Evolutionary conservation across 371 early-diverging fungal genomes (phyloP), one percentile per base, ranked within the genome.

Genomic region (Circinella umbellata): DNA sequence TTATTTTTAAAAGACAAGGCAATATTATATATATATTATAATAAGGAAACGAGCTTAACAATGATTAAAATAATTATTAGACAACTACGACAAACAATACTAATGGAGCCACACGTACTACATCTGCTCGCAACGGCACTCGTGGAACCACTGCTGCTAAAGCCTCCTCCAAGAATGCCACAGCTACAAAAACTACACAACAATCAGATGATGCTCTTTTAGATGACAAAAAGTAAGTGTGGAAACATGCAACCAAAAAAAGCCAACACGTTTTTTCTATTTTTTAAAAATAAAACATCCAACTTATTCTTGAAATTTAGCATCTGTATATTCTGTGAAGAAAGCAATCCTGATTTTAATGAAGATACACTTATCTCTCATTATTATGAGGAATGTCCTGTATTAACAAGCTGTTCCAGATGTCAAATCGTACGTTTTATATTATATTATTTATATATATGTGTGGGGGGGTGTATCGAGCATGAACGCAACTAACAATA

Each of bases 301-400:
- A 27, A 20, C 11, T 54, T 8, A 54, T 54, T 20, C 8, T n/a
- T 54, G 17, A 8, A n/a, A 15, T 9, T 46, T n/a, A 81, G 76
- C 36, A 53, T 72, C 17, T 95, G 95, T 75, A 90, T 94, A 15
- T 95, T 95, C 66, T 95, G 95, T 73, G 92, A 91, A 42, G 90
- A 92, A 73, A 76, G 77, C 9, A 88, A 87, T 65, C 81, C 80
- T 13, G 76, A 71, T 0, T 95, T 93, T 66, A 92, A 89, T 11
- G 93, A 93, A 54, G 91, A 92, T 55, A 86, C 80, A 0, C 74
- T 95, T 4, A 91, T 94, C 34, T 72, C 81, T 8, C 95, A 95
- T 71, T 94, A 94, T 70, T 93, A 93, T 85, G 80, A 86, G 38
- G 86, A 90, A 18, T 95, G 95, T 68, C 90, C 91, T 17, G 83